These are phyloP conservation scores for Stephanodiscus triporus DNA, from an alignment of 108 stramenopile genomes.

Conservation along the genomic window DNA sequence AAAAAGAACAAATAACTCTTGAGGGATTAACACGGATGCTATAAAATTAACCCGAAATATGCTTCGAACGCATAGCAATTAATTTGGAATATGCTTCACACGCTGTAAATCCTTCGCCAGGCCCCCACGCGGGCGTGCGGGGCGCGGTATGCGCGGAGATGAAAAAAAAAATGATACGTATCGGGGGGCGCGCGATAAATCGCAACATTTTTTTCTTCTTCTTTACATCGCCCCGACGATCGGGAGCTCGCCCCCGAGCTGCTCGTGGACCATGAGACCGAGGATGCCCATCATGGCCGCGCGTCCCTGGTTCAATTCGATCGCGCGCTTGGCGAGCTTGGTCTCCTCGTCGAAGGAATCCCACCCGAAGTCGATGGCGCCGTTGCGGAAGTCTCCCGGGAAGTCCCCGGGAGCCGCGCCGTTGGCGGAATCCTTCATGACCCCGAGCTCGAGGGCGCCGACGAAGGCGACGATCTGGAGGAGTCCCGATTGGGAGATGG, in stretches of 20 bases:
- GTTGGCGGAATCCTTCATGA: constrained; percentile 48
- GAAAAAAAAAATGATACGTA: background rate
- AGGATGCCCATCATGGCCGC: constrained; percentile 93
- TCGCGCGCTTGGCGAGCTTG: constrained; percentile 82
- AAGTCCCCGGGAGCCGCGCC: constrained; percentile 50
- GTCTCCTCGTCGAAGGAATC: constrained; percentile 66
- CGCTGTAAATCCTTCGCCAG: constrained; percentile 15
- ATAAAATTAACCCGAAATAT: too few relatives aligned
- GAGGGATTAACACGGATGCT: too few relatives aligned
- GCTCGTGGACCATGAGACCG: constrained; percentile 87
- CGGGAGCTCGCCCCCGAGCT: constrained; percentile 33
- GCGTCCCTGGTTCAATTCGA: constrained; percentile 93
- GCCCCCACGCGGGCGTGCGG: too few relatives aligned
- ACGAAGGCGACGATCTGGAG: background rate
- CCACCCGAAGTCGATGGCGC: constrained; percentile 74
- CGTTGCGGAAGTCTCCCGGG: constrained; percentile 70
- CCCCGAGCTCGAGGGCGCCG: background rate
- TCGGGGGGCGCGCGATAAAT: too few relatives aligned
- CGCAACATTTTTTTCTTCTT: background rate
- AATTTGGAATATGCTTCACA: too few relatives aligned
- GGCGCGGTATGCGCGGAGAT: constrained; percentile 15
- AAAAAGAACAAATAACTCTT: too few relatives aligned
- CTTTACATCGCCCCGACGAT: background rate
- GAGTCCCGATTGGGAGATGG: background rate
- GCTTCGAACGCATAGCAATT: too few relatives aligned